Conservation (phyloP, 1,284 basidiomycete species). For the Meira miltonrushii region DNA sequence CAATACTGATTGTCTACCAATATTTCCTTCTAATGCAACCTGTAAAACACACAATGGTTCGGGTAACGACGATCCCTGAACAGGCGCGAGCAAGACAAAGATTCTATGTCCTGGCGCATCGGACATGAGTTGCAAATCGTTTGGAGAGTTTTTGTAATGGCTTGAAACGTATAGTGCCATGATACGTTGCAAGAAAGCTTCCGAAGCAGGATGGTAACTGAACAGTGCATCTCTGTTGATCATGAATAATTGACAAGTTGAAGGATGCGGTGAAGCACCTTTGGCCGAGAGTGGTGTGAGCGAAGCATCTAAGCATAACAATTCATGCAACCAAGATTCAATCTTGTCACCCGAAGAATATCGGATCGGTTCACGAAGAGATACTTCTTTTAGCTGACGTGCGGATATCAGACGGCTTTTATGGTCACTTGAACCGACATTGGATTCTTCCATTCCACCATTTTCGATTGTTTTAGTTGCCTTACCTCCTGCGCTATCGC, state of each 20-base stretch:
- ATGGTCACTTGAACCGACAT: not conserved
- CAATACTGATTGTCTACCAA: constrained; percentile 78
- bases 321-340: constrained; percentile 86
- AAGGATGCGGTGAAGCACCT: constrained; percentile 74
- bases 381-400: constrained; percentile 83
- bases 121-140: constrained; percentile 91
- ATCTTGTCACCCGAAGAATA: constrained; percentile 82
- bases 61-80: constrained; percentile 26
- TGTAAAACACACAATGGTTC: constrained; percentile 77
- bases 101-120: constrained; percentile 96
- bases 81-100: constrained; percentile 83
- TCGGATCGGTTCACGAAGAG: constrained; percentile 89
- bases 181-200: constrained; percentile 94
- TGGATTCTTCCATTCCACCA: constrained; percentile 15
- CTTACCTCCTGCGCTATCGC: constrained; percentile 59
- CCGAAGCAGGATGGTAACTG: constrained; percentile 92
- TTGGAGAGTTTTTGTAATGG: constrained; percentile 99
- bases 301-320: constrained; percentile 91
- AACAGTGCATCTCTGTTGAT: constrained; percentile 95
- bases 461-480: not conserved
- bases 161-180: constrained; percentile 95
- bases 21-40: constrained; percentile 90
- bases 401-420: constrained; percentile 53
- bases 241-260: constrained; percentile 88
- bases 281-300: constrained; percentile 64